Percentiles rank a stretch among this genome's conserved stretches.
Conservation (phyloP, 2,329 filamentous ascomycete species). For the Boeremia lycopersici region DNA sequence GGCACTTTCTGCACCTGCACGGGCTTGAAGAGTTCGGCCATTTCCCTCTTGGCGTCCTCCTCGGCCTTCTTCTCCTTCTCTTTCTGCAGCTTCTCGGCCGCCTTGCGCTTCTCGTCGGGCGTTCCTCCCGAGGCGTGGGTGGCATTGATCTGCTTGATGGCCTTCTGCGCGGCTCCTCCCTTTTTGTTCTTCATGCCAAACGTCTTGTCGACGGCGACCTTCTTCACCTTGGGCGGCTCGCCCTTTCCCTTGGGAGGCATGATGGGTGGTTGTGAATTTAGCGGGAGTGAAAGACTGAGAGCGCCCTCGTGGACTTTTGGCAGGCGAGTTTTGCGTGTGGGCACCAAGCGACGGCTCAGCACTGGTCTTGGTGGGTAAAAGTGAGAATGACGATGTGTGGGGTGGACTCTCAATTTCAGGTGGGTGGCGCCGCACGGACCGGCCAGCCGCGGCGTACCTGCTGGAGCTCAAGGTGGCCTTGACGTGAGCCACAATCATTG, state of each 20-base stretch:
- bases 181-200: slow-evolving; percentile 99
- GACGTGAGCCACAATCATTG: slow-evolving; percentile 13
- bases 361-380: slow-evolving; percentile 32
- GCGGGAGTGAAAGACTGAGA: slow-evolving; percentile 8
- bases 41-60: slow-evolving; percentile 81
- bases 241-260: slow-evolving; percentile 73
- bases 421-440: slow-evolving; percentile 23
- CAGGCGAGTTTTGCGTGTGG: slow-evolving; percentile 9
- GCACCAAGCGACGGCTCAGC: slow-evolving; percentile 22
- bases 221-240: slow-evolving; percentile 57
- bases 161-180: slow-evolving; percentile 85
- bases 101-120: slow-evolving; percentile 86
- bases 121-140: slow-evolving; percentile 68
- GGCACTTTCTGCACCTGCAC: slow-evolving; percentile 97
- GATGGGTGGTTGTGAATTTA: slow-evolving; percentile 41
- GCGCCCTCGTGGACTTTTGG: slow-evolving; percentile 10
- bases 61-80: slow-evolving; percentile 91
- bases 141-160: slow-evolving; percentile 79
- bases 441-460: slow-evolving; percentile 3
- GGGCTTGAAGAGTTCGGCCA: slow-evolving; percentile 83
- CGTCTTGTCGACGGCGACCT: slow-evolving; percentile 87
- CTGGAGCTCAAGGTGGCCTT: slow-evolving; percentile 36
- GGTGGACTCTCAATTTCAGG: slow-evolving; percentile 26
- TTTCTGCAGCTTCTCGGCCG: slow-evolving; percentile 66
- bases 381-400: slow-evolving; percentile 47